Evolutionary conservation across 129 eudicot species (phyloP).

Genomic region (Logfia minima): DNA sequence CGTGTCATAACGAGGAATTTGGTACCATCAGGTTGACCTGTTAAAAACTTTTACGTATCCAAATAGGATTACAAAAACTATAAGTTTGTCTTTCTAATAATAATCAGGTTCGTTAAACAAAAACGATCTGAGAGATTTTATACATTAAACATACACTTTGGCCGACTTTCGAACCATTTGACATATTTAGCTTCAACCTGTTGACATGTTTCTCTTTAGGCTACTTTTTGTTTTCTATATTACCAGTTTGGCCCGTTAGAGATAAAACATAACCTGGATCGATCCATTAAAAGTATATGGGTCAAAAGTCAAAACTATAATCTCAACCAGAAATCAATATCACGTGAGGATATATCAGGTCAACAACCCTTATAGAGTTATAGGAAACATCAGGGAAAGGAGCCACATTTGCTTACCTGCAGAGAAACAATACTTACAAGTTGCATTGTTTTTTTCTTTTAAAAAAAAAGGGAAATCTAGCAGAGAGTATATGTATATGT

Average conservation of each 20-base stretch:
- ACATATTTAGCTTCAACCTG: no score
- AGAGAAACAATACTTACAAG: neutral
- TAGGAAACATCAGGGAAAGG: neutral
- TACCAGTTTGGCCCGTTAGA: no score
- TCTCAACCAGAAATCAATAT: neutral
- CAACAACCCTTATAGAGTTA: neutral
- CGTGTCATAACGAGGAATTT: neutral
- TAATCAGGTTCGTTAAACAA: neutral
- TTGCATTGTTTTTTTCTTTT: neutral
- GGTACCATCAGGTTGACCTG: neutral
- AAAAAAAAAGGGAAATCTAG: no score
- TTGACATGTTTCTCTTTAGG: no score
- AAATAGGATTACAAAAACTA: neutral
- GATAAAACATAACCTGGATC: no score
- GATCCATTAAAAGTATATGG: no score
- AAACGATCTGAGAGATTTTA: neutral
- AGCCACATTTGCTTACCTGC: neutral
- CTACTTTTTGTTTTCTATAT: no score
- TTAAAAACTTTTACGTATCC: neutral
- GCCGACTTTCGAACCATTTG: no score
- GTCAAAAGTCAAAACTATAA: neutral
- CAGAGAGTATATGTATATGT: no score
- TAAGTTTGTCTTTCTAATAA: neutral
- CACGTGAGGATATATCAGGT: neutral
- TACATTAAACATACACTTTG: no score